Base-by-base conservation (phyloP, 2,329 filamentous ascomycete genomes). In the Colletotrichum lentis region DNA sequence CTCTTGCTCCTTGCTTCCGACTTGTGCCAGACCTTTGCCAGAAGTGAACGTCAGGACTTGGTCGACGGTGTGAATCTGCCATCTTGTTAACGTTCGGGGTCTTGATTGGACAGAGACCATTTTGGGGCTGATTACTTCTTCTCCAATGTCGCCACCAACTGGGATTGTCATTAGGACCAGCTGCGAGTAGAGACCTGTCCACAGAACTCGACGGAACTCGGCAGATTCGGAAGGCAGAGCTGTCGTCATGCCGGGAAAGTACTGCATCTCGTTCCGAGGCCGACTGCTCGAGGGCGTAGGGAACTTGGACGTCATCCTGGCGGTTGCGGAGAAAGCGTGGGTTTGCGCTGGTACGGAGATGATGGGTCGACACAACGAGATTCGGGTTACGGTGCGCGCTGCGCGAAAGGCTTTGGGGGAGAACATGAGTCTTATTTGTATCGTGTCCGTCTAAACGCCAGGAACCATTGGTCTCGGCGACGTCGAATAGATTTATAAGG, bases 91-190 rank as follows among this genome's bases (percentile, higher is more conserved):
- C 37, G 5, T n/a, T 8, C 31, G 11, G 11, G 1, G 20, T 11
- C 24, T 4, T 3, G 5, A 14, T 44, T 4, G 27, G 7, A 37
- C 5, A 2, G 2, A 12, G 35, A 5, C 37, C 39, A 65, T 73
- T 6, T 56, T 59, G 14, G 27, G 7, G 7, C 7, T 68, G 88
- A 87, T 77, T 68, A 88, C 87, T 77, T 90, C 87, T 60, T 90
- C 87, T n/a, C 88, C 87, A 71, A 90, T 90, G 37, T 90, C 87
- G 2, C 88, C 87, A 16, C 82, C 83, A 0, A 88, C 84, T 0
- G 88, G 88, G 0, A 90, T 82, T 50, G 87, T 88, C 88, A 90
- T 90, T 0, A 88, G 81, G 0, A 90, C 88, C 10, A 90, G 76
- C 75, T 90, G 88, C 12, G 82, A 83, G 74, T 89, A 90, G 7